Evolutionary conservation across 1,139 yeast species (phyloP), one percentile per base, ranked within the genome.

Genomic region (Diutina ranongensis): DNA sequence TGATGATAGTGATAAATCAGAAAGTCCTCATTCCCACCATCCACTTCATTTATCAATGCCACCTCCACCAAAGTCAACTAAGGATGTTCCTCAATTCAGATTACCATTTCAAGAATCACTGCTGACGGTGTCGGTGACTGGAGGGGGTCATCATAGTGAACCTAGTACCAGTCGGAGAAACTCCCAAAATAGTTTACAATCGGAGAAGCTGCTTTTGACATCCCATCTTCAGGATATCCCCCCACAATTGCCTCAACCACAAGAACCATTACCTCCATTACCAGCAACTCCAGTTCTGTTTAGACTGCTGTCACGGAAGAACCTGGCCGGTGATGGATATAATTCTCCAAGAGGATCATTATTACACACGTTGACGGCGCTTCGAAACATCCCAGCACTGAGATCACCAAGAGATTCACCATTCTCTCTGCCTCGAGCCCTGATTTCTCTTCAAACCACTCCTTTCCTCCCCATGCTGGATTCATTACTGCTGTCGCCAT

Each of bases 31-130:
- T 10, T 18, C 22, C 22, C 10, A 12, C 12, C 34, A 27, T n/a
- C 15, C 40, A 12, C 41, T n/a, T 35, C 60, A 56, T 42, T 47
- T 63, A n/a, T 50, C 64, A 2, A 52, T 64, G 41, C 61, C 63
- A 1, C 44, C 55, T 32, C 58, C 61, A 1, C 20, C 42, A 9
- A 21, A 21, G 10, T 21, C 13, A 28, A 10, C 42, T 20, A 38
- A 38, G 20, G 75, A 68, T 15, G 62, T 64, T 2, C 75, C 74
- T 1, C 71, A 65, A 44, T 80, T 80, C 56, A 66, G 87, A 55
- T 65, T 77, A n/a, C 87, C 87, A 0, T 80, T 80, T 54, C 83
- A 78, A 52, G 80, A 78, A 22, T 58, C 46, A 16, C 28, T 32
- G 5, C 36, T 22, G 18, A 22, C 55, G 31, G 45, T 48, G 2